Percentiles rank a stretch among this genome's conserved stretches.
These are phyloP conservation scores for Bryoerythrophyllum caledonicum DNA, from an alignment of 225 moss, liverwort and hornwort species.

Conservation along the genomic window DNA sequence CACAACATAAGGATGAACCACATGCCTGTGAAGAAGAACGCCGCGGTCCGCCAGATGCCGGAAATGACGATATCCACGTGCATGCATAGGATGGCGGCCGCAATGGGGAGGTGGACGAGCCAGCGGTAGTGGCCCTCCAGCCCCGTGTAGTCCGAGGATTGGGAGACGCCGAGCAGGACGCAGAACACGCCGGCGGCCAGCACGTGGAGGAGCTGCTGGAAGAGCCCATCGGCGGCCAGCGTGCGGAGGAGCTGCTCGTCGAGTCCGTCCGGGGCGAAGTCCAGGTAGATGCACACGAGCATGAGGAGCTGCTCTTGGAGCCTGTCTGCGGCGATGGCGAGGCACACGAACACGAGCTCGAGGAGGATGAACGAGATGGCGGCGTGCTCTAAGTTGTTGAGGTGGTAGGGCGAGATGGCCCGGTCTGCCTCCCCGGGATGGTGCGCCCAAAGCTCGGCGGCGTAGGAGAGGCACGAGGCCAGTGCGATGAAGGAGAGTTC, in stretches of 20 bases:
- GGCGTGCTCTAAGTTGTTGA: slow-evolving; percentile 98
- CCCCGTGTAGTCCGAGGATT: slow-evolving; percentile 87
- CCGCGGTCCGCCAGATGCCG: slow-evolving; percentile 36
- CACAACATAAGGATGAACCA: slow-evolving; percentile 83
- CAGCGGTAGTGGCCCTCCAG: slow-evolving; percentile 91
- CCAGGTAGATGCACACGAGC: no score
- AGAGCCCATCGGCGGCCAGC: slow-evolving; percentile 50
- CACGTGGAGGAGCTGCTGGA: slow-evolving; percentile 43
- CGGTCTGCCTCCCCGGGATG: slow-evolving; percentile 76
- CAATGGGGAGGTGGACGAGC: slow-evolving; percentile 81
- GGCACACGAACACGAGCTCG: slow-evolving; percentile 51
- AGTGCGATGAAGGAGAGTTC: slow-evolving; percentile 66
- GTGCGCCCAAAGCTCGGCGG: slow-evolving; percentile 74
- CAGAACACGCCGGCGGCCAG: slow-evolving; percentile 66
- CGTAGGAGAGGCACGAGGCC: slow-evolving; percentile 58
- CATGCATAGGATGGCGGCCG: slow-evolving; percentile 28
- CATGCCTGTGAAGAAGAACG: slow-evolving; percentile 59
- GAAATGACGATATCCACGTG: slow-evolving; percentile 49
- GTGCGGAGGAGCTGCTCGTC: no score
- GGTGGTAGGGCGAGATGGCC: slow-evolving; percentile 65
- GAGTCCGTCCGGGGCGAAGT: no score
- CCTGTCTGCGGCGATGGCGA: slow-evolving; percentile 43
- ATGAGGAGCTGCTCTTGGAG: no score
- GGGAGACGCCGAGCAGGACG: slow-evolving; percentile 83
- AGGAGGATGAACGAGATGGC: slow-evolving; percentile 79